phyloP scores from a whole-genome alignment of 208 protist genomes.

The Blechomonas ayalai region DNA sequence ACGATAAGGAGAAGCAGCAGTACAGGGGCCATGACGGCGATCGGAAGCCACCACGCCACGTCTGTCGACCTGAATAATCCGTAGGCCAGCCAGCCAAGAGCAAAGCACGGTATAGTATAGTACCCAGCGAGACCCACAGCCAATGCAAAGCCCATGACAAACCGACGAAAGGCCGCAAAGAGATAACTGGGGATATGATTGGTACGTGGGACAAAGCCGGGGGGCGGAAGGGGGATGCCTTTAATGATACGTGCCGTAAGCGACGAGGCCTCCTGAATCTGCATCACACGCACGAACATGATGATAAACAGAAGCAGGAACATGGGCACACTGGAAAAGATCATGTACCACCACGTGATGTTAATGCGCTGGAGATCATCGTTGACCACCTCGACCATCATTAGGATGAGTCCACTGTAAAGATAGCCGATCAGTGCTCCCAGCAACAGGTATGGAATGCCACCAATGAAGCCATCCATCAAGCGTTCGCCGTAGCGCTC shows the following conservation, averaged over 20 bases:
- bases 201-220: slow-evolving; percentile 3
- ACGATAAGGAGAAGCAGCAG: background rate
- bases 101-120: slow-evolving; percentile 6
- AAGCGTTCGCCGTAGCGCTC: slow-evolving; percentile 1
- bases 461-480: slow-evolving; percentile 5
- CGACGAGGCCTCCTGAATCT: slow-evolving; percentile 5
- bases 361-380: background rate
- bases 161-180: slow-evolving; percentile 2
- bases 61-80: slow-evolving; percentile 3
- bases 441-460: slow-evolving; percentile 1
- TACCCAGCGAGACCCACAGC: slow-evolving; percentile 4
- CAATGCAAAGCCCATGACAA: slow-evolving; percentile 7
- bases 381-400: slow-evolving; percentile 5
- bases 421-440: slow-evolving; percentile 8
- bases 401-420: slow-evolving; percentile 3
- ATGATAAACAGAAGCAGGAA: slow-evolving; percentile 9
- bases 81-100: slow-evolving; percentile 1
- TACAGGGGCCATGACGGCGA: slow-evolving; percentile 1
- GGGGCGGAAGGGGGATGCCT: background rate
- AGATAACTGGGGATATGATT: slow-evolving; percentile 1
- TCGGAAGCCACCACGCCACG: slow-evolving; percentile 5
- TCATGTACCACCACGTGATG: slow-evolving; percentile 3
- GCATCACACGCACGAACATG: slow-evolving; percentile 8
- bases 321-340: slow-evolving; percentile 5
- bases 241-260: background rate